These are phyloP conservation scores for Durusdinium trenchii DNA, from an alignment of 73 alveolate species.

Conservation along the genomic window DNA sequence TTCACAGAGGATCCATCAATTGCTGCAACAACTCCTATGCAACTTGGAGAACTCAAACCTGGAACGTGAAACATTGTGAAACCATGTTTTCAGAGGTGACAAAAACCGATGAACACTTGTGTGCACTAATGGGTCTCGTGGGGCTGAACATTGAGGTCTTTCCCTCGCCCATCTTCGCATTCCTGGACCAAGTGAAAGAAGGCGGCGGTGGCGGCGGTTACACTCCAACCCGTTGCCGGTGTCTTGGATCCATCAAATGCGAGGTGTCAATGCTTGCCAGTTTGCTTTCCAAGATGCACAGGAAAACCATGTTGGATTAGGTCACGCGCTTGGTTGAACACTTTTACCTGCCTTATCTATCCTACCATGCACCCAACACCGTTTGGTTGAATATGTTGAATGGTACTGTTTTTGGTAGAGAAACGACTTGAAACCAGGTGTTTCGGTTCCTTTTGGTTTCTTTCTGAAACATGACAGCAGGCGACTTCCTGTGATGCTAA, in stretches of 20 bases:
- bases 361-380: too few relatives aligned
- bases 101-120: not conserved
- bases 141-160: slow-evolving; percentile 31
- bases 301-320: too few relatives aligned
- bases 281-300: too few relatives aligned
- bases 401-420: too few relatives aligned
- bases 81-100: not conserved
- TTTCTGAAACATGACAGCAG: not conserved
- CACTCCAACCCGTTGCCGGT: slow-evolving; percentile 74
- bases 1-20: slow-evolving; percentile 49
- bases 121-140: not conserved
- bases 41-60: not conserved
- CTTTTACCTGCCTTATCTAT: too few relatives aligned
- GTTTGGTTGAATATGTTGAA: too few relatives aligned
- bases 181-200: slow-evolving; percentile 68
- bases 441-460: not conserved
- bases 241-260: not conserved
- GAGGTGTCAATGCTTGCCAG: not conserved
- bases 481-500: too few relatives aligned
- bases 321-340: too few relatives aligned
- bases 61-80: not conserved
- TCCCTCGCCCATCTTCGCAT: slow-evolving; percentile 79
- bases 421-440: too few relatives aligned
- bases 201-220: too few relatives aligned
- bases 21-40: slow-evolving; percentile 71